phyloP scores from a whole-genome alignment of 2,329 filamentous ascomycete species.

The Aspergillus amoenus region DNA sequence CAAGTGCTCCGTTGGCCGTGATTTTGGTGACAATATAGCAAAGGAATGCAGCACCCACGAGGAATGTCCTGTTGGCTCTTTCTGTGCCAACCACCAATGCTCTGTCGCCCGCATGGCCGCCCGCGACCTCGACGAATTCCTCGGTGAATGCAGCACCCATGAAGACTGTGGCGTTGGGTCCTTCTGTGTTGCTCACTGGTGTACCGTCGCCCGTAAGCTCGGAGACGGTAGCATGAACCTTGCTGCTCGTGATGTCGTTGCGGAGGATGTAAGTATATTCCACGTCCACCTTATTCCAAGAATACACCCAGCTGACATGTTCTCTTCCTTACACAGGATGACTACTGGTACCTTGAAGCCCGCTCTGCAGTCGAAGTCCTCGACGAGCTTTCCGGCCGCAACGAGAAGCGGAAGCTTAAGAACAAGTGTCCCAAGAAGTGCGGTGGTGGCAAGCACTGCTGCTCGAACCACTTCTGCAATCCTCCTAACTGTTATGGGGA shows the following conservation, averaged over 20 bases:
- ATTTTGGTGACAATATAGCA: background rate
- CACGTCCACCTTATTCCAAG: no score
- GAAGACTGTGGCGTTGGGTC: background rate
- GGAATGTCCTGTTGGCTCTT: no score
- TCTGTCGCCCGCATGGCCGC: background rate
- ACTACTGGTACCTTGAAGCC: background rate
- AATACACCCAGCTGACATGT: no score
- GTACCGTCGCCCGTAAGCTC: background rate
- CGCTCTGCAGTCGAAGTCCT: background rate
- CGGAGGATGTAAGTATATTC: background rate
- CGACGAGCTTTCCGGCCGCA: background rate
- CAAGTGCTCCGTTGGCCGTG: background rate
- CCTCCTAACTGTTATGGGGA: background rate
- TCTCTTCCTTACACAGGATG: background rate
- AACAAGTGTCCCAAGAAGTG: background rate
- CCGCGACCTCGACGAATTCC: background rate
- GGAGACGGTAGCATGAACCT: background rate
- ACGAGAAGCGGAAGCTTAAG: background rate
- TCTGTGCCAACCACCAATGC: background rate
- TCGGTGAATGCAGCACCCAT: background rate
- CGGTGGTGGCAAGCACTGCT: background rate
- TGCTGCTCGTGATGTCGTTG: background rate
- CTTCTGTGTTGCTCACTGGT: background rate
- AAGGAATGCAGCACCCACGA: no score
- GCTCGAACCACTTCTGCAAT: background rate